Evolutionary conservation across 257 asterid genomes (phyloP).

Genomic region (Agastache rugosa): DNA sequence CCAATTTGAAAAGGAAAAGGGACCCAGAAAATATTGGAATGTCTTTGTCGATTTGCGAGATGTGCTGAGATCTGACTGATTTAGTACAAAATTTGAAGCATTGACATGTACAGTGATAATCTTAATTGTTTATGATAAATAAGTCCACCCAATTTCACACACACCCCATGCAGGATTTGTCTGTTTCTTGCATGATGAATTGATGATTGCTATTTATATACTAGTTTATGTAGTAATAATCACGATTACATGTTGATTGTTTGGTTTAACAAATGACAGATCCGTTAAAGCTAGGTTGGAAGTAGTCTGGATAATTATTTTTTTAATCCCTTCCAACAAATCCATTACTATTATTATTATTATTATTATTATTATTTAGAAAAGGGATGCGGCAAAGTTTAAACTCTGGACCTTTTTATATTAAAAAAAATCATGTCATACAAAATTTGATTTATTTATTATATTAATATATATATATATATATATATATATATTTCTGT

Average conservation of each 20-base stretch:
- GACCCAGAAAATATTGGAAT: constrained; percentile 29
- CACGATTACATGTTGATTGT: not conserved
- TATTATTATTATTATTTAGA: no score
- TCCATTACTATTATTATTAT: no score
- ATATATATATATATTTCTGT: no score
- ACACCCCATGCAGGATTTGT: constrained; percentile 39
- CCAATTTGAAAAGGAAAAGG: constrained; percentile 1
- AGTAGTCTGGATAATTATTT: not conserved
- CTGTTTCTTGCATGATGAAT: constrained; percentile 28
- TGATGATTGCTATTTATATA: constrained; percentile 10
- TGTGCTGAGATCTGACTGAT: constrained; percentile 1
- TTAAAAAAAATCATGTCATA: no score
- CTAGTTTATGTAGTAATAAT: constrained; percentile 2
- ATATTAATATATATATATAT: no score
- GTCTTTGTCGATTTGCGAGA: constrained; percentile 36
- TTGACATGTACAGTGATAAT: constrained; percentile 37
- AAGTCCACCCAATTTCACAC: constrained; percentile 32
- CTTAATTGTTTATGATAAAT: not conserved
- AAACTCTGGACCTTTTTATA: no score
- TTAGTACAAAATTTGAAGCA: constrained; percentile 13
- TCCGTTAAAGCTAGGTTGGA: constrained; percentile 26
- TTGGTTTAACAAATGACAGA: constrained; percentile 11
- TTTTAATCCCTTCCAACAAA: not conserved
- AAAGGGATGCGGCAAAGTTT: no score
- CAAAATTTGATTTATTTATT: no score